phyloP scores from a whole-genome alignment of 108 stramenopile genomes.

The Pseudonitzschia multiseries region DNA sequence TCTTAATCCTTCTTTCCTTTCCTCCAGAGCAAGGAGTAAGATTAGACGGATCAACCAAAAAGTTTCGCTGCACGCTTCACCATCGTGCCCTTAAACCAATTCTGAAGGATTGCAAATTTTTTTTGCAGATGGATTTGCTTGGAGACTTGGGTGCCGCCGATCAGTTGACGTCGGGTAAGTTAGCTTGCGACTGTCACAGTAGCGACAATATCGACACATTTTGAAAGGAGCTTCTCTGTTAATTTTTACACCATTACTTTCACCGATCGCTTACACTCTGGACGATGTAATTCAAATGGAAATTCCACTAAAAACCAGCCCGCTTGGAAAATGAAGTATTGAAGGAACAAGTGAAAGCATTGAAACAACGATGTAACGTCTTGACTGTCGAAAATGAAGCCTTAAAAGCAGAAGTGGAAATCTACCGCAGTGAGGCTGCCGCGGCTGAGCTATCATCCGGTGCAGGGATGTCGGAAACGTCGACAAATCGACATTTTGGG shows the following conservation, averaged over 20 bases:
- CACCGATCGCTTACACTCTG: background rate
- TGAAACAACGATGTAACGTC: slow-evolving; percentile 48
- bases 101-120: background rate
- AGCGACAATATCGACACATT: background rate
- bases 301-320: slow-evolving; percentile 18
- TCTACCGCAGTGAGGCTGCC: slow-evolving; percentile 60
- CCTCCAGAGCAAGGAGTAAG: too few species aligned
- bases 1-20: too few species aligned
- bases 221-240: slow-evolving; percentile 2
- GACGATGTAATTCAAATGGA: background rate
- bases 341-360: slow-evolving; percentile 66
- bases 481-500: background rate
- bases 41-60: too few species aligned
- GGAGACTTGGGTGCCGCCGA: slow-evolving; percentile 75
- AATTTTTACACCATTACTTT: background rate
- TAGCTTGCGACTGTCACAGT: background rate
- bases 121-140: slow-evolving; percentile 68
- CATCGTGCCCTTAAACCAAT: background rate
- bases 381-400: slow-evolving; percentile 68
- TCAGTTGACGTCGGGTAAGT: slow-evolving; percentile 74
- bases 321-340: slow-evolving; percentile 77
- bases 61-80: background rate
- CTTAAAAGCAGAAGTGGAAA: slow-evolving; percentile 75
- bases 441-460: slow-evolving; percentile 15
- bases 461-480: slow-evolving; percentile 4